Evolutionary conservation across 768 basidiomycete species (phyloP).

Genomic region (Termitomyces bulborhizus): DNA sequence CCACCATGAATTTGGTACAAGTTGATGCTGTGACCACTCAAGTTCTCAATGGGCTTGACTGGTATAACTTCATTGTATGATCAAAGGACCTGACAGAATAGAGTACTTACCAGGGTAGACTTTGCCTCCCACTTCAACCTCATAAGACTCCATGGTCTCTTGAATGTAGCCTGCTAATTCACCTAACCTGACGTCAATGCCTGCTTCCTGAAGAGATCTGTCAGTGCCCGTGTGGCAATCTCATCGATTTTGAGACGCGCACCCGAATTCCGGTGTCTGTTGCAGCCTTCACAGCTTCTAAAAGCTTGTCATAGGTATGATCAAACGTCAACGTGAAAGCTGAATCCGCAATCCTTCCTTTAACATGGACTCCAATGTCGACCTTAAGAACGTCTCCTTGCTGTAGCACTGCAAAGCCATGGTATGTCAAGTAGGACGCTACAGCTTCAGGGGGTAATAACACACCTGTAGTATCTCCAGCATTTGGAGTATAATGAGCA

Average conservation of each 20-base stretch:
- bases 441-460: slow-evolving; percentile 6
- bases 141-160: slow-evolving; percentile 98
- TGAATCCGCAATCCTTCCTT: slow-evolving; percentile 92
- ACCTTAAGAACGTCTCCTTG: slow-evolving; percentile 83
- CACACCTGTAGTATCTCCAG: slow-evolving; percentile 80
- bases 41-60: slow-evolving; percentile 93
- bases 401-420: slow-evolving; percentile 5
- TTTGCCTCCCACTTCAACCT: slow-evolving; percentile 88
- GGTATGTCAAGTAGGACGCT: background rate
- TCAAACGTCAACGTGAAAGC: slow-evolving; percentile 92
- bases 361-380: slow-evolving; percentile 95
- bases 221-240: background rate
- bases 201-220: slow-evolving; percentile 65
- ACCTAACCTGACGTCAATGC: slow-evolving; percentile 91
- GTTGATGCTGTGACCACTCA: slow-evolving; percentile 92
- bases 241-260: slow-evolving; percentile 1
- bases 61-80: slow-evolving; percentile 5
- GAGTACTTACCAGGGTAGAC: slow-evolving; percentile 60
- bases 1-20: slow-evolving; percentile 91
- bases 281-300: slow-evolving; percentile 91
- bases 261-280: slow-evolving; percentile 90
- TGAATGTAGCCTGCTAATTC: slow-evolving; percentile 91
- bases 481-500: slow-evolving; percentile 95
- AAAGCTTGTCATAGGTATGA: slow-evolving; percentile 80
- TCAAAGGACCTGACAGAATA: background rate